These are phyloP conservation scores for Nectriaceae sp. DNA, from an alignment of 2,329 filamentous ascomycete species.

Conservation along the genomic window DNA sequence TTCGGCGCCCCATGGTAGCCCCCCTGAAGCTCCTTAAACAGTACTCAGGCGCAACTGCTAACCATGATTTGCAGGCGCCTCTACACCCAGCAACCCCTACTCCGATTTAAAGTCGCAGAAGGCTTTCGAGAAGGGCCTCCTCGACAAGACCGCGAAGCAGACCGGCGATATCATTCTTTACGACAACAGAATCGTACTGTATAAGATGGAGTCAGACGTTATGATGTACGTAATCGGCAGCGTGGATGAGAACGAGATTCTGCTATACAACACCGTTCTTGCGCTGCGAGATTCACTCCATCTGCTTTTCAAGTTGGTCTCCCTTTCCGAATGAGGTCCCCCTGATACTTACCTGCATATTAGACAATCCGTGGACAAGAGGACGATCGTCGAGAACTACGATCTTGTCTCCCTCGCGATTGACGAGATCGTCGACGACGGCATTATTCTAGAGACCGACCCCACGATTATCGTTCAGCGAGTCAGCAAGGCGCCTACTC, in stretches of 20 bases:
- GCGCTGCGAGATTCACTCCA: conserved; percentile 89
- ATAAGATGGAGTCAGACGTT: conserved; percentile 97
- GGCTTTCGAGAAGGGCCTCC: conserved; percentile 91
- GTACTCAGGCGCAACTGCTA: conserved; percentile 28
- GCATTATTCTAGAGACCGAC: conserved; percentile 96
- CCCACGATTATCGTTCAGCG: conserved; percentile 90
- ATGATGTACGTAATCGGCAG: conserved; percentile 94
- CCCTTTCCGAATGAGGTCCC: neutral
- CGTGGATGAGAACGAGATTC: conserved; percentile 92
- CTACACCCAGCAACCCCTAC: conserved; percentile 68
- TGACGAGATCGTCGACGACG: conserved; percentile 93
- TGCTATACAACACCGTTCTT: conserved; percentile 92
- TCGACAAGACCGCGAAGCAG: conserved; percentile 96
- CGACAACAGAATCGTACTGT: conserved; percentile 93
- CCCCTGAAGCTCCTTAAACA: conserved; percentile 18
- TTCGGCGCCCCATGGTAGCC: conserved; percentile 41
- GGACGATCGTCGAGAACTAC: conserved; percentile 98
- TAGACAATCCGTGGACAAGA: conserved; percentile 95
- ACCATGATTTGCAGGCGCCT: conserved; percentile 25
- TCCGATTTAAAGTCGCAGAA: conserved; percentile 91
- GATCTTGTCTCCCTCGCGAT: conserved; percentile 91
- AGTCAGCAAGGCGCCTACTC: conserved; percentile 87
- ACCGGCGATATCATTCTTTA: conserved; percentile 95
- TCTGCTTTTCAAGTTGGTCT: conserved; percentile 82
- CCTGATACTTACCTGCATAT: conserved; percentile 8